Evolutionary conservation across 2,329 filamentous ascomycete genomes (phyloP).

Genomic region (Aschersonia sp.): DNA sequence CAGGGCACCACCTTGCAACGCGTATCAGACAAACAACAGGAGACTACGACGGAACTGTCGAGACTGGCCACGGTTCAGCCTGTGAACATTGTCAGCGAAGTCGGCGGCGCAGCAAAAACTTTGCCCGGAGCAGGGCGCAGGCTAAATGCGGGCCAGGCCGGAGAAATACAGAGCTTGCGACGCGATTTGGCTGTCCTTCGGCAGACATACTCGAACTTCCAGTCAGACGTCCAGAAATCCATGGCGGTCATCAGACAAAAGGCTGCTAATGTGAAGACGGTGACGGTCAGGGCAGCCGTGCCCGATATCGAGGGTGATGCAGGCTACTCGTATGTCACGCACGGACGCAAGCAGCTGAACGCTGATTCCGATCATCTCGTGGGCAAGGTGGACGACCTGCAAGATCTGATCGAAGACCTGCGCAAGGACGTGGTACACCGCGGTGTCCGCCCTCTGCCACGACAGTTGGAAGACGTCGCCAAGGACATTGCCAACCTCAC

Average conservation of each 20-base stretch:
- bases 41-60: conserved; percentile 78
- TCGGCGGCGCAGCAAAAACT: conserved; percentile 23
- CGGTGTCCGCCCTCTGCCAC: conserved; percentile 78
- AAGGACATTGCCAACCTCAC: conserved; percentile 75
- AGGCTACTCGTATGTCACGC: conserved; percentile 75
- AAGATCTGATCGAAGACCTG: conserved; percentile 90
- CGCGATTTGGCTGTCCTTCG: conserved; percentile 83
- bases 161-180: conserved; percentile 68
- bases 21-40: conserved; percentile 82
- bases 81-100: conserved; percentile 23
- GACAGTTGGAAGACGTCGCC: conserved; percentile 77
- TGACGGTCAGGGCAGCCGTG: conserved; percentile 55
- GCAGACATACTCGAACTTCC: conserved; percentile 86
- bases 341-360: conserved; percentile 74
- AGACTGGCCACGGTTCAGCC: conserved; percentile 34
- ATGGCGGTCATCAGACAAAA: conserved; percentile 77
- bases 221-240: conserved; percentile 73
- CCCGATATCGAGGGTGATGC: conserved; percentile 60
- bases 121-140: conserved; percentile 21
- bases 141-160: conserved; percentile 47
- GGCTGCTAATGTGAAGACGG: conserved; percentile 65
- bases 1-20: conserved; percentile 71
- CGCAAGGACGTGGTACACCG: conserved; percentile 92
- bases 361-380: conserved; percentile 84
- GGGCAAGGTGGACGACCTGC: conserved; percentile 86